phyloP scores from a whole-genome alignment of 2,329 filamentous ascomycete species.

The Thermoascus crustaceus region DNA sequence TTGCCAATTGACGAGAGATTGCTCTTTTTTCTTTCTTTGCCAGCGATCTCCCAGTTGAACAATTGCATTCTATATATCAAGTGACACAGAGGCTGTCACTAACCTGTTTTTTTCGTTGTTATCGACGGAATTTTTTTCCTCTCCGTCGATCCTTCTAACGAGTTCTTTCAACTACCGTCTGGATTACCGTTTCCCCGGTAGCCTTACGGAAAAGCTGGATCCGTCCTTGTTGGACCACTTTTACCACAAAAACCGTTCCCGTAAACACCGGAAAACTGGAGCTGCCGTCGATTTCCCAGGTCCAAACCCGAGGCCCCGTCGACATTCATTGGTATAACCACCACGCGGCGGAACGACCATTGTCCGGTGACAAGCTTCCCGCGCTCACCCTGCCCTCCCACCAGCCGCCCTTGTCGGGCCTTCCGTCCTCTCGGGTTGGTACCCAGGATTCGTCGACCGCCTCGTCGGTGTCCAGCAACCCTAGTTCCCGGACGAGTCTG shows the following conservation, averaged over 20 bases:
- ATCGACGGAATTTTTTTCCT: conserved; percentile 5
- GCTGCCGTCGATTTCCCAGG: conserved; percentile 78
- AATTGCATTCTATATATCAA: too few relatives aligned
- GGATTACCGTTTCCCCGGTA: too few relatives aligned
- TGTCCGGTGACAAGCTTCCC: conserved; percentile 67
- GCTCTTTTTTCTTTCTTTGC: conserved; percentile 11
- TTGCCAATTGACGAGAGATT: not conserved
- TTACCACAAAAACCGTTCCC: conserved; percentile 21
- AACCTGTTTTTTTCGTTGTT: not conserved
- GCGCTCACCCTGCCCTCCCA: conserved; percentile 61
- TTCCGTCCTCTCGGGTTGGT: conserved; percentile 66
- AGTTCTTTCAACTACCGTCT: conserved; percentile 6
- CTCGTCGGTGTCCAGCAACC: conserved; percentile 41
- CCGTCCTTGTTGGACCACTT: conserved; percentile 11
- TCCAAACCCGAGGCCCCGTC: conserved; percentile 68
- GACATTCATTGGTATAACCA: conserved; percentile 63
- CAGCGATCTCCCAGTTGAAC: conserved; percentile 7
- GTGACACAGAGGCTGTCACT: too few relatives aligned
- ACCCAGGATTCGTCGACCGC: conserved; percentile 56
- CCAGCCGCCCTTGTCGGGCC: conserved; percentile 57
- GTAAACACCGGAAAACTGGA: conserved; percentile 80
- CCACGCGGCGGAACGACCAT: conserved; percentile 56
- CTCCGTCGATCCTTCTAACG: too few relatives aligned
- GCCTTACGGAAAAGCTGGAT: too few relatives aligned
- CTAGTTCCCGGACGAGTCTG: conserved; percentile 49